Conservation (phyloP, 2,329 filamentous ascomycete genomes). For the Aspergillus amoenus region DNA sequence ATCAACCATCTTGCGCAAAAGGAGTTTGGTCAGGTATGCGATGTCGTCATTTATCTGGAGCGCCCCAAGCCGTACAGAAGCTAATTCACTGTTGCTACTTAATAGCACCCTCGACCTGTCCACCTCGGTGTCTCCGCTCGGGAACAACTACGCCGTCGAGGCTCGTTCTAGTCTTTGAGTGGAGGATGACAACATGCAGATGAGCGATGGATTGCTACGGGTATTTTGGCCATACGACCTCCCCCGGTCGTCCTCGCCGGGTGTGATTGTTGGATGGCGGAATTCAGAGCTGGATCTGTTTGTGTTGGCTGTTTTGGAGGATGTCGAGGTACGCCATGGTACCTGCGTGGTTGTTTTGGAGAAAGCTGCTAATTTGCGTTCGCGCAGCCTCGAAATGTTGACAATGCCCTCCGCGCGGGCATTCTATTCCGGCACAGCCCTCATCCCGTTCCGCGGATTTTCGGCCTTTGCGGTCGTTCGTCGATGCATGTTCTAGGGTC, state of each 20-base stretch:
- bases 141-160: constrained; percentile 89
- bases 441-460: constrained; percentile 76
- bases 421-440: constrained; percentile 80
- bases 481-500: constrained; percentile 84
- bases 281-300: constrained; percentile 91
- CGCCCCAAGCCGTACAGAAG: not conserved
- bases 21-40: constrained; percentile 75
- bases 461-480: constrained; percentile 77
- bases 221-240: constrained; percentile 97
- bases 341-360: not conserved
- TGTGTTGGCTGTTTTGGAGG: constrained; percentile 83
- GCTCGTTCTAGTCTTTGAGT: constrained; percentile 71
- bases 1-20: constrained; percentile 77
- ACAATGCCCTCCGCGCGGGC: constrained; percentile 80
- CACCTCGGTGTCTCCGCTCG: constrained; percentile 85
- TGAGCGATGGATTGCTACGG: constrained; percentile 84
- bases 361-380: not conserved
- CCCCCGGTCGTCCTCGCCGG: constrained; percentile 67
- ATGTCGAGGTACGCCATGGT: constrained; percentile 70
- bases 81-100: not conserved
- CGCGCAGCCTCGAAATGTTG: constrained; percentile 71
- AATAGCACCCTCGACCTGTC: constrained; percentile 76
- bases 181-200: constrained; percentile 62
- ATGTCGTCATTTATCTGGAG: not conserved
- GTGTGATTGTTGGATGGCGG: constrained; percentile 91